These are phyloP conservation scores for Porcisia hertigi DNA, from an alignment of 208 protist species.

Conservation along the genomic window DNA sequence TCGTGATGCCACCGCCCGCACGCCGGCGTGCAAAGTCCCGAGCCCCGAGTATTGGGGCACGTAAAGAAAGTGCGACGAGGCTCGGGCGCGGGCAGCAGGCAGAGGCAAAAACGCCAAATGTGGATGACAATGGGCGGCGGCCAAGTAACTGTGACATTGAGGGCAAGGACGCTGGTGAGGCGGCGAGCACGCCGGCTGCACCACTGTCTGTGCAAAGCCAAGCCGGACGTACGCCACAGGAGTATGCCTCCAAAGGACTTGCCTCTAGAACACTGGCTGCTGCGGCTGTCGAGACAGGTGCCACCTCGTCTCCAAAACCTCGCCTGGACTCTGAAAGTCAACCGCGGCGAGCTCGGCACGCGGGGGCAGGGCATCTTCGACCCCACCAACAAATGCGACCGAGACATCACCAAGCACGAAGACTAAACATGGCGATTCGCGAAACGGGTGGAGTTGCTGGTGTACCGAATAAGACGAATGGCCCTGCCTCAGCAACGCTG, in stretches of 20 bases:
- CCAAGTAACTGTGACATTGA: not conserved
- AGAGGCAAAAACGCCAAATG: not conserved
- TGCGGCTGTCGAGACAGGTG: not conserved
- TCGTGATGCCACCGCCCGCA: conserved; percentile 24
- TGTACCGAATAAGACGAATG: not conserved
- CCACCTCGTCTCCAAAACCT: not conserved
- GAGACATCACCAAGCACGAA: not conserved
- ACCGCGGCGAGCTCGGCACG: not conserved
- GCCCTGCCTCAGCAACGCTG: not conserved
- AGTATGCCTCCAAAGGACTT: not conserved
- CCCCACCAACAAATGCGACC: not conserved
- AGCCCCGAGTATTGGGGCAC: not conserved
- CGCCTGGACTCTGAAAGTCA: not conserved
- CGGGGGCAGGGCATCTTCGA: not conserved
- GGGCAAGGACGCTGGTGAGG: not conserved
- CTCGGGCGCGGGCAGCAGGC: not conserved
- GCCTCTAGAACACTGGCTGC: not conserved
- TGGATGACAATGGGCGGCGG: not conserved
- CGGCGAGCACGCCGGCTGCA: not conserved
- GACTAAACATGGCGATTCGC: not conserved
- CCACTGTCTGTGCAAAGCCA: too few relatives aligned
- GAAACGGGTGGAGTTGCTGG: not conserved
- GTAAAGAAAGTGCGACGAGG: not conserved
- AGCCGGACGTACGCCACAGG: not conserved
- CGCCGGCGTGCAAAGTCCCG: not conserved